Base-by-base conservation (phyloP, 768 basidiomycete genomes). In the Termitomyces sp. region DNA sequence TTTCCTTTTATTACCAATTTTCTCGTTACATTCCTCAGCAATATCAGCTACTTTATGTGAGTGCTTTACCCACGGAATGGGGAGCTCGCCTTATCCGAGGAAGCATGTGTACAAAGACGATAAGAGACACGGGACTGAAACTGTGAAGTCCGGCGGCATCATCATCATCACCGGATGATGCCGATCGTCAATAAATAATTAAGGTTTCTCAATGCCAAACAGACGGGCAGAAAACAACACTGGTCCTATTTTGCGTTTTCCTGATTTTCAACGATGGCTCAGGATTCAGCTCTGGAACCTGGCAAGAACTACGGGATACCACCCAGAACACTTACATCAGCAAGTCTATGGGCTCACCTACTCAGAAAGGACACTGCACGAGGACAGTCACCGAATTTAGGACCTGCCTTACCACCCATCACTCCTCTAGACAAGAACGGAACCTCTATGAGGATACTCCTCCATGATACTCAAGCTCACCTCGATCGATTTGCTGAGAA, bases 391-490 rank as follows among this genome's bases (percentile, higher is more conserved):
- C 59, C 71, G 50, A 69, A 61, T 10, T 48, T 60, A 41, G 56
- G 46, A 43, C 54, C 60, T 28, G 44, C 56, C 16, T 52, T 60
- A 20, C 66, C 68, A n/a, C 77, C 81, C 12, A 62, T 77, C 44
- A 75, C 75, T 12, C 85, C 88, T 4, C 64, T 81, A 32, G 88
- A 91, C 72, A 89, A 81, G 64, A 80, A 81, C 10, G 82, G 80
- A 13, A 87, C 88, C 3, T 87, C 89, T 6, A 86, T 86, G 73
- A 82, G 88, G 43, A 79, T 90, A 63, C 77, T 91, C 13, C 72
- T 91, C 23, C 83, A 90, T 63, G 89, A 91, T 67, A 89, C 87
- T 0, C 87, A 89, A 57, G 81, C 80, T 23, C 82, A 85, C 61
- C 77, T 91, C 38, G 87, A 91, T 70, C 81, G 75, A 64, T 90